phyloP scores from a whole-genome alignment of 2,329 filamentous ascomycete genomes.

The Cytospora paraplurivora region DNA sequence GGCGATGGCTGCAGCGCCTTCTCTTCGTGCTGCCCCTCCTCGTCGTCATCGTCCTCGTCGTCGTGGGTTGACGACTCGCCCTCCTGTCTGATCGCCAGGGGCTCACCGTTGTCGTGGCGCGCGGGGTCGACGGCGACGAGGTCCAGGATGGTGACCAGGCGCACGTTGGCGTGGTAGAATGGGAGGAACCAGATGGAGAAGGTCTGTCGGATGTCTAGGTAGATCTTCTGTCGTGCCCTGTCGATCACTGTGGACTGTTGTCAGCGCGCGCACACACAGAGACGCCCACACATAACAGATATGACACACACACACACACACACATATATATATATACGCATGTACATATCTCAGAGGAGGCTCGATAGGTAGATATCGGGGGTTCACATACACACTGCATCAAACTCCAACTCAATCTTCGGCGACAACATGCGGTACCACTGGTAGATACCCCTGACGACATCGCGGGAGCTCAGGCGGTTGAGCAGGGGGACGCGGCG shows the following conservation, averaged over 20 bases:
- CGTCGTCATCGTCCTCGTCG: constrained; percentile 20
- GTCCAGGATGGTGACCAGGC: constrained; percentile 67
- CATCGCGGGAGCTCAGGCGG: constrained; percentile 61
- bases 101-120: constrained; percentile 32
- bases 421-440: constrained; percentile 88
- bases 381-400: constrained; percentile 52
- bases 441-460: constrained; percentile 71
- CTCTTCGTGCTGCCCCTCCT: constrained; percentile 31
- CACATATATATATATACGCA: too few relatives aligned
- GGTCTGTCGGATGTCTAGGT: constrained; percentile 71
- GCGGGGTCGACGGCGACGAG: constrained; percentile 45
- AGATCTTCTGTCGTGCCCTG: constrained; percentile 65
- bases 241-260: constrained; percentile 62
- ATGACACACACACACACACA: too few relatives aligned
- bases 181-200: constrained; percentile 80
- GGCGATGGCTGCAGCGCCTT: not conserved
- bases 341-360: not conserved
- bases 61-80: constrained; percentile 5
- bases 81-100: constrained; percentile 17
- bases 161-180: constrained; percentile 69
- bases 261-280: not conserved
- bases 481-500: constrained; percentile 43
- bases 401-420: constrained; percentile 66
- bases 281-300: too few relatives aligned
- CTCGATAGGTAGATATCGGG: not conserved